Evolutionary conservation across 768 basidiomycete species (phyloP), one percentile per base, ranked within the genome.

Genomic region (Coprinellus micaceus): DNA sequence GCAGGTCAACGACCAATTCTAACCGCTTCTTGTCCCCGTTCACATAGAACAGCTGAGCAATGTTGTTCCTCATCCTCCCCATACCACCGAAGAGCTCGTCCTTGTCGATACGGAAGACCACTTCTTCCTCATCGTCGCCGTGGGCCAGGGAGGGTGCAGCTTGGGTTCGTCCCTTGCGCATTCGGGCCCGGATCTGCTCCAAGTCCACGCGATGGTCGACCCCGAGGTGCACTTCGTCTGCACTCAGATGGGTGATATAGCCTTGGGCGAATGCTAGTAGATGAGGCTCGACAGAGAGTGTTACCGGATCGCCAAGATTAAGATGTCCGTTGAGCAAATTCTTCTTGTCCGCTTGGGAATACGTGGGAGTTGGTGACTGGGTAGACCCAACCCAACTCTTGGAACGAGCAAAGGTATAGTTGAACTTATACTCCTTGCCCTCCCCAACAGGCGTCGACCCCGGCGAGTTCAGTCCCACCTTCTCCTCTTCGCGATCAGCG

Each of bases 71-170:
- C 66, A 99, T 86, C 19, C 92, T 82, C 40, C 85, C 84, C 84
- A 98, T 88, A 1, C 94, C 93, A 6, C 84, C 82, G 4, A 84
- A 83, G 48, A 98, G 72, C 68, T 98, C 97, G 67, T 98, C 97
- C 65, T 87, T 94, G 76, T 98, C 97, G 56, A 99, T 84, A 15
- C 96, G 82, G 74, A 94, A 99, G 72, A 80, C 58, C 69, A 76
- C 55, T 36, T 70, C 59, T 24, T 62, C 59, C 7, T 52, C 61
- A 17, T 41, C 43, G 21, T 29, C 37, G 6, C 26, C 26, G n/a
- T n/a, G n/a, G n/a, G n/a, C n/a, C n/a, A n/a, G n/a, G n/a, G n/a
- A n/a, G n/a, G n/a, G n/a, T n/a, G n/a, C n/a, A n/a, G 12, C 17
- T 49, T 44, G 30, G 30, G 11, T 19, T 30, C 57, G 52, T 36